Conservation (phyloP, 208 protist species). For the Jaenimonas drosophilae region DNA sequence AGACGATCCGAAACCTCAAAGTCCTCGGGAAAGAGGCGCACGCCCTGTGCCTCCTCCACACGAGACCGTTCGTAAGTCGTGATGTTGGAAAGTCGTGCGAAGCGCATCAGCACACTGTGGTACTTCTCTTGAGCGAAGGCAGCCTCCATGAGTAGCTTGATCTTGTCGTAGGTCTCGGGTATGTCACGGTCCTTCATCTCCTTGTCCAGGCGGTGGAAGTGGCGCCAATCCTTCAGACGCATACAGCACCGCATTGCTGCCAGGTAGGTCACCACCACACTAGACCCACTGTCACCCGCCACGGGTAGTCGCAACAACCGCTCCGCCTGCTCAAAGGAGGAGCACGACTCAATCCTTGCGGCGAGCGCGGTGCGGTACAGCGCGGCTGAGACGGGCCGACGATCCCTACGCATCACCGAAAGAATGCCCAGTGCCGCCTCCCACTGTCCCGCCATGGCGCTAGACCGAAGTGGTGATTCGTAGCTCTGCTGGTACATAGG, state of each 20-base stretch:
- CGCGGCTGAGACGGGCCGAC: constrained; percentile 32
- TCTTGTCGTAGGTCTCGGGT: constrained; percentile 62
- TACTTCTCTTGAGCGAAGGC: constrained; percentile 36
- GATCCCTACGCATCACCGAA: constrained; percentile 33
- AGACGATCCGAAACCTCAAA: constrained; percentile 37
- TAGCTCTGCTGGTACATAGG: constrained; percentile 63
- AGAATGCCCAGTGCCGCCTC: constrained; percentile 33
- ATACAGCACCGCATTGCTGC: constrained; percentile 50
- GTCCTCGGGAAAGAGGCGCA: constrained; percentile 41
- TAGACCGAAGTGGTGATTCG: constrained; percentile 56
- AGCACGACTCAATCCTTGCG: constrained; percentile 26
- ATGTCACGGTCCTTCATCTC: constrained; percentile 51
- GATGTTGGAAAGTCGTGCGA: constrained; percentile 54
- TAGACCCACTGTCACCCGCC: constrained; percentile 15
- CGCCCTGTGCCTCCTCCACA: constrained; percentile 22
- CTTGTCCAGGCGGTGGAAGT: constrained; percentile 34
- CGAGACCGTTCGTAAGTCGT: constrained; percentile 37
- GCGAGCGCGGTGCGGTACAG: constrained; percentile 33
- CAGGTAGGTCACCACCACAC: constrained; percentile 25
- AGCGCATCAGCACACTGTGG: constrained; percentile 49
- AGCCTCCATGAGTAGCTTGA: constrained; percentile 53
- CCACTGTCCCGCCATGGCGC: constrained; percentile 44
- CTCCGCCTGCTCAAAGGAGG: constrained; percentile 17
- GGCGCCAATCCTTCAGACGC: constrained; percentile 37
- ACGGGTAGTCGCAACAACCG: constrained; percentile 22